phyloP scores from a whole-genome alignment of 768 basidiomycete species.

The Lentinula edodes region DNA sequence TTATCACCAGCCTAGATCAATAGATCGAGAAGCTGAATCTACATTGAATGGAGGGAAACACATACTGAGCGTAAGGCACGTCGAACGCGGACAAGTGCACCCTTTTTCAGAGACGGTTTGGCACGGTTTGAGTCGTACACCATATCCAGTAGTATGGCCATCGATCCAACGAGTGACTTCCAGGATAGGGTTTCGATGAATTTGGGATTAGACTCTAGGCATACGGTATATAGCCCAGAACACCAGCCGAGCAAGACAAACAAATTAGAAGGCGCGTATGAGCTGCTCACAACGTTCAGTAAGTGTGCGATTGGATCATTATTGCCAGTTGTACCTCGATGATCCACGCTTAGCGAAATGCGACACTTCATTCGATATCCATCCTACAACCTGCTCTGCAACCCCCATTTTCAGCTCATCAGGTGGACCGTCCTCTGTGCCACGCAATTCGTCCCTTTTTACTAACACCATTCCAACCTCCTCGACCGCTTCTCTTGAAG shows the following conservation, averaged over 20 bases:
- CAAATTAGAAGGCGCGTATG: slow-evolving; percentile 53
- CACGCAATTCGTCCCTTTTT: slow-evolving; percentile 52
- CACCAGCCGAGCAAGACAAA: slow-evolving; percentile 73
- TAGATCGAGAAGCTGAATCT: slow-evolving; percentile 21
- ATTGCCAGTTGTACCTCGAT: slow-evolving; percentile 43
- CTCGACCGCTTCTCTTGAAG: slow-evolving; percentile 70
- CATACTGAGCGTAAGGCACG: slow-evolving; percentile 66
- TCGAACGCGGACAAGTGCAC: slow-evolving; percentile 54
- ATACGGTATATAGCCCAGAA: slow-evolving; percentile 54
- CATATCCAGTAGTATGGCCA: slow-evolving; percentile 61
- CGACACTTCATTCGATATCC: slow-evolving; percentile 66
- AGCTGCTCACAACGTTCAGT: slow-evolving; percentile 23
- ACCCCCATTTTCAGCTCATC: slow-evolving; percentile 51
- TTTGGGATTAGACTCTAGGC: slow-evolving; percentile 36
- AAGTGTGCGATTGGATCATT: neutral
- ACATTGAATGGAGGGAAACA: slow-evolving; percentile 25
- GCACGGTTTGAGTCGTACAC: slow-evolving; percentile 44
- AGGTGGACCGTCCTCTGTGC: slow-evolving; percentile 28
- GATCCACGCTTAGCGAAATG: slow-evolving; percentile 47
- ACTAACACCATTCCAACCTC: slow-evolving; percentile 60
- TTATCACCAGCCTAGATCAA: slow-evolving; percentile 29
- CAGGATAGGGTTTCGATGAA: slow-evolving; percentile 46
- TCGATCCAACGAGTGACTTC: slow-evolving; percentile 44
- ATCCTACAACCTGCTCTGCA: slow-evolving; percentile 67
- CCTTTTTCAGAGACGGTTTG: slow-evolving; percentile 56